Evolutionary conservation across 2,329 filamentous ascomycete species (phyloP).

Genomic region (Endothia cerciana): DNA sequence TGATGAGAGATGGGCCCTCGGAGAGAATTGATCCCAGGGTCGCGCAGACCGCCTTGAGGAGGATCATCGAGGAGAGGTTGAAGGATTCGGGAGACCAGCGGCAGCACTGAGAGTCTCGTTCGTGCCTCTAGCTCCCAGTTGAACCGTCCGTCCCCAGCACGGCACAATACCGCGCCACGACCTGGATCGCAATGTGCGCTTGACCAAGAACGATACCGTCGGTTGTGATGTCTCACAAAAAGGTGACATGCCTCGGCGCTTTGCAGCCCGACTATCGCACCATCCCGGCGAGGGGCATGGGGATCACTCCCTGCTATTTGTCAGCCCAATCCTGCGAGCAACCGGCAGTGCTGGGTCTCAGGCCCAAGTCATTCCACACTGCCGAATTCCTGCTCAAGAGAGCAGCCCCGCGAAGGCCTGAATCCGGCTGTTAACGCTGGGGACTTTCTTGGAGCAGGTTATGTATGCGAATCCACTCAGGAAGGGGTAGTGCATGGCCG

Average conservation of each 20-base stretch:
- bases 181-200: not conserved
- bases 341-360: not conserved
- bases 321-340: not conserved
- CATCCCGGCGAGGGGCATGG: not conserved
- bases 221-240: not conserved
- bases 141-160: not conserved
- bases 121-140: not conserved
- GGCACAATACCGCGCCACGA: not conserved
- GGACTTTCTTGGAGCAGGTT: no score
- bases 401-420: not conserved
- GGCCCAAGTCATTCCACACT: not conserved
- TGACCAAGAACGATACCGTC: not conserved
- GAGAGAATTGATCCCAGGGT: constrained; percentile 58
- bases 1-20: constrained; percentile 58
- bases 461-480: not conserved
- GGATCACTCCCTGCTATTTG: not conserved
- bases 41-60: constrained; percentile 52
- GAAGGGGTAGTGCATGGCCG: not conserved
- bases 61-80: constrained; percentile 35
- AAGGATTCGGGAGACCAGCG: not conserved
- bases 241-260: not conserved
- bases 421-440: not conserved
- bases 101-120: not conserved
- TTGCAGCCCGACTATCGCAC: no score
- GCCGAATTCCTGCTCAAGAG: not conserved